Base-by-base conservation (phyloP, 768 basidiomycete species). In the Amanita pallidorosea region DNA sequence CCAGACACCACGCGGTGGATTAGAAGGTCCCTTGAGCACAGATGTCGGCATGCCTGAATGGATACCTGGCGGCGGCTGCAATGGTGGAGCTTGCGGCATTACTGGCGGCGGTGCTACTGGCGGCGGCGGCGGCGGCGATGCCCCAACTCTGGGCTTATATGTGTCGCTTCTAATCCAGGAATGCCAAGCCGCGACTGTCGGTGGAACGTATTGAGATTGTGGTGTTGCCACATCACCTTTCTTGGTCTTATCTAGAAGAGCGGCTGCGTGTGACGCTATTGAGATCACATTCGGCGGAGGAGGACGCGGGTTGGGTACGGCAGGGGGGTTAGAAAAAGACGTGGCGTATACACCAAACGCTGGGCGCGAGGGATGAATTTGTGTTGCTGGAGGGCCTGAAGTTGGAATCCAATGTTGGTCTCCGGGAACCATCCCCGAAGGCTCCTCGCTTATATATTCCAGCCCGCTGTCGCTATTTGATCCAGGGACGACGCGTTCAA, bases 261-360 rank as follows among this genome's bases (percentile, higher is more conserved):
- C 43, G 4, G 50, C 50, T 27, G 50, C 50, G 5, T 44, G 43
- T 33, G 50, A 51, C 9, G 50, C 50, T 34, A 17, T 51, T 9
- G 50, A 51, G 18, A 51, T 8, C 7, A 51, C 50, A 23, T 44
- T 51, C 7, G 50, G 50, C 22, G 50, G 18, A 2, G 40, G 6
- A 20, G 41, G 50, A 35, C 35, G 43, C 4, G 50, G 50, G 25
- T 51, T 36, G 13, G 50, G 42, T 25, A 25, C 42, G 17, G 25
- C 20, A 7, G 42, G 42, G 6, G 18, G 43, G 31, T 37, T 51
- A 13, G 50, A 51, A 34, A 51, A 22, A 27, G 50, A 44, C 34
- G 41, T 45, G 12, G 50, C 18, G 23, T 43, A 44, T 44, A 51
- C 34, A 36, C 25, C 25, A 27, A 51, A 51, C 13, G 42, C n/a